Evolutionary conservation across 192 early-diverging fungal genomes (phyloP).

Genomic region (Geranomyces variabilis): DNA sequence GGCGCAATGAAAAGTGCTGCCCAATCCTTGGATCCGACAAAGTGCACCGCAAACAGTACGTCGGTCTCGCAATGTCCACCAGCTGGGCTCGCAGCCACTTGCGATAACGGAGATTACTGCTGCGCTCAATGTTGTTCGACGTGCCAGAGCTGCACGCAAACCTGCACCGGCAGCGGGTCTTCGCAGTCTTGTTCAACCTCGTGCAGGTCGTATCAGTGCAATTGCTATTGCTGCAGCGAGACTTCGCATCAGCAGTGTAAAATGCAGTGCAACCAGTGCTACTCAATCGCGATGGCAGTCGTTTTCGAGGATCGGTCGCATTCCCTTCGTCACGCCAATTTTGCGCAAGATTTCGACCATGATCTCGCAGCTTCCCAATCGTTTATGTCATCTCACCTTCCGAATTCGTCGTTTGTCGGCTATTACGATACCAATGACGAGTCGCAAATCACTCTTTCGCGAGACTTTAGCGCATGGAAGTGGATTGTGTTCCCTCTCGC

Average conservation of each 20-base stretch:
- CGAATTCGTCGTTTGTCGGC: conserved; percentile 4
- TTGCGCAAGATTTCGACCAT: not conserved
- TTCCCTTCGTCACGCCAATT: not conserved
- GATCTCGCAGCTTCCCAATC: not conserved
- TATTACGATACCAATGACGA: not conserved
- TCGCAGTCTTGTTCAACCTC: conserved; percentile 15
- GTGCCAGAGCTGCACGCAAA: not conserved
- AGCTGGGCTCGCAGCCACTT: not conserved
- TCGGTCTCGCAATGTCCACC: not conserved
- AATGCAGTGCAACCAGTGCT: conserved; percentile 10
- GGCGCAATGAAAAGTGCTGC: not conserved
- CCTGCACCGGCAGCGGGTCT: not conserved
- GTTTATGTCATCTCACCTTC: not conserved
- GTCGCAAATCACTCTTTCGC: not conserved
- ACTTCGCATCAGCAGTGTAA: not conserved
- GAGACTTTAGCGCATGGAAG: not conserved
- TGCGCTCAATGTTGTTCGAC: not conserved
- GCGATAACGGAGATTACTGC: conserved; percentile 6
- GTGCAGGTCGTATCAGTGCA: conserved; percentile 21
- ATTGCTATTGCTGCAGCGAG: conserved; percentile 14
- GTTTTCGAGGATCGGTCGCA: not conserved
- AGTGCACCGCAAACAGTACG: conserved; percentile 9
- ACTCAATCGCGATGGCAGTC: not conserved
- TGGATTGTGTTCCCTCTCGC: not conserved
- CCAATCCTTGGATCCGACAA: not conserved